Evolutionary conservation across 202 grass and related monocot genomes (phyloP), one percentile per base, ranked within the genome.

Genomic region (Brachypodium distachyon): DNA sequence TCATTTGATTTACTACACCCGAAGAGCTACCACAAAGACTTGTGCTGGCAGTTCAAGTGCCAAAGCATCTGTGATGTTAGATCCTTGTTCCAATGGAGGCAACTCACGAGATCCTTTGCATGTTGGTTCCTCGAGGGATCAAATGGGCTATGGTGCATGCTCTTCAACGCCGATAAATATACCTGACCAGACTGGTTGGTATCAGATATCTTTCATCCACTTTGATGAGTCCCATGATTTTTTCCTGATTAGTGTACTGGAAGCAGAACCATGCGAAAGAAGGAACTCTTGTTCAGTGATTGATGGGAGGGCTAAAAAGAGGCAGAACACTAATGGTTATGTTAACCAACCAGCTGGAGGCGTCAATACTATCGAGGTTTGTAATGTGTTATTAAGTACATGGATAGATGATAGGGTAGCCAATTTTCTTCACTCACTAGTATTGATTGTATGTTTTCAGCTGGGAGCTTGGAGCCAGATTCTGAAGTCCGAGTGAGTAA

Each of bases 1-100:
- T 53, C 86, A 86, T 73, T 68, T 83, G 63, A 23, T 92, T 78
- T 86, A 86, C 37, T 88, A 89, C 56, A n/a, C n/a, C n/a, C n/a
- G n/a, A n/a, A n/a, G n/a, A 44, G 67, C 69, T 52, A 28, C 74
- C 49, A 68, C 13, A 52, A 32, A 42, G 34, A 8, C 19, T 83
- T 28, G 28, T 57, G 9, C 12, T 52, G 14, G 22, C 38, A 57
- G 49, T 37, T 72, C 68, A 73, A 25, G 83, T 46, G 31, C 38
- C 5, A 73, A 50, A 47, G 23, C 28, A 76, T 81, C 53, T 61
- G 62, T 76, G 70, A n/a, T 40, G 37, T 70, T 81, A 63, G 26
- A 77, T 0, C 47, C 38, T 10, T 54, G 21, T 86, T 71, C 38
- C 55, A 81, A 39, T 86, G 72, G 36, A 71, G 40, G 46, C 70